Evolutionary conservation across 306 rosid genomes (phyloP).

Genomic region (Sphenostylis stenocarpa): DNA sequence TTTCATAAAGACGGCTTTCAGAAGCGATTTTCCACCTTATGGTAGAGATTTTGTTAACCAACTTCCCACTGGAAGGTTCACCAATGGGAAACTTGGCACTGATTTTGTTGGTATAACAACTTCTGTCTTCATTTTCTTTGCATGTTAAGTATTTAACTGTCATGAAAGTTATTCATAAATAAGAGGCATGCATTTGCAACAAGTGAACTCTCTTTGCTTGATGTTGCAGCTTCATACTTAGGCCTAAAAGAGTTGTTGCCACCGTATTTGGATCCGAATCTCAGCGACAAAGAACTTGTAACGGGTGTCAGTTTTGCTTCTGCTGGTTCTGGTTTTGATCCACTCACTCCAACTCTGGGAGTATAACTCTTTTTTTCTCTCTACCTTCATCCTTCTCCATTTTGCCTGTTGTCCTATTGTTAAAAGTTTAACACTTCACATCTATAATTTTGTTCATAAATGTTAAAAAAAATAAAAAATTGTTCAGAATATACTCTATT

Average conservation of each 20-base stretch:
- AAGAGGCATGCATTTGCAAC: background rate
- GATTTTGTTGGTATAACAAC: conserved; percentile 55
- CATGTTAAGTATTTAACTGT: background rate
- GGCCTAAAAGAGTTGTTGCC: conserved; percentile 64
- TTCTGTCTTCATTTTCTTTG: background rate
- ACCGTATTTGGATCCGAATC: conserved; percentile 67
- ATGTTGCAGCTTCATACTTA: conserved; percentile 51
- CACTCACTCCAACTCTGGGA: conserved; percentile 54
- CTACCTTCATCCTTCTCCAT: background rate
- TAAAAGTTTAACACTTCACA: background rate
- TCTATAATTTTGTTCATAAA: too few species aligned
- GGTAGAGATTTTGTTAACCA: conserved; percentile 54
- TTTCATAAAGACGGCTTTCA: conserved; percentile 41
- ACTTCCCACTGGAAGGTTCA: conserved; percentile 70
- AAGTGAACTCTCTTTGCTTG: background rate
- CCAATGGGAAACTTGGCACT: conserved; percentile 64
- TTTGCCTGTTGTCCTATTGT: background rate
- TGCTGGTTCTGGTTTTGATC: conserved; percentile 77
- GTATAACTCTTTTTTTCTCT: conserved; percentile 39
- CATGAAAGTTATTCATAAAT: background rate
- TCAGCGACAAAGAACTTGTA: conserved; percentile 45
- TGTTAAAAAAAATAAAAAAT: too few species aligned
- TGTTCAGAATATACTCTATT: too few species aligned
- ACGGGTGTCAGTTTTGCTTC: conserved; percentile 84
- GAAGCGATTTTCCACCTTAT: conserved; percentile 63